Percentiles rank a stretch among this genome's conserved stretches.
Evolutionary conservation across 164 flowering plant species (phyloP).

Genomic region (Annona squamosa): DNA sequence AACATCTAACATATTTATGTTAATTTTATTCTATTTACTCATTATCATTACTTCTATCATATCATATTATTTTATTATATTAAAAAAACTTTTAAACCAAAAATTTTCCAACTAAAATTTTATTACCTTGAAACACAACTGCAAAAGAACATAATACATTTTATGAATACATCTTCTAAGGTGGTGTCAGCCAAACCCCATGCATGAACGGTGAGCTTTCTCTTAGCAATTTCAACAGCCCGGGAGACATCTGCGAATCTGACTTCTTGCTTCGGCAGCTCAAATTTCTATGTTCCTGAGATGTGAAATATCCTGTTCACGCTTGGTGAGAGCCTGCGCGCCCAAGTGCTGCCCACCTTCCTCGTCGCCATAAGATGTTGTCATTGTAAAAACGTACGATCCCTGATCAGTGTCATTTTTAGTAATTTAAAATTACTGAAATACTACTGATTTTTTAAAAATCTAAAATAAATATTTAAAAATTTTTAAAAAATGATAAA

Average conservation of each 20-base stretch:
- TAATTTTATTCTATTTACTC: too few species aligned
- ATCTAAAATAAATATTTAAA: too few species aligned
- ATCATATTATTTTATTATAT: too few species aligned
- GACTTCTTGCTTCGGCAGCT: slow-evolving; percentile 8
- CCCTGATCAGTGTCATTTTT: too few species aligned
- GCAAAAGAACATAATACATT: too few species aligned
- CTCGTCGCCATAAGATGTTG: slow-evolving; percentile 3
- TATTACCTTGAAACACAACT: too few species aligned
- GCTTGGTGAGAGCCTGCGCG: slow-evolving; percentile 4
- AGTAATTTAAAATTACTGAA: too few species aligned
- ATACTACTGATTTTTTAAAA: too few species aligned
- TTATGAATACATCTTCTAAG: slow-evolving; percentile 9
- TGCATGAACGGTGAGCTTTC: slow-evolving; percentile 1
- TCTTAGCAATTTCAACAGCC: slow-evolving; percentile 1
- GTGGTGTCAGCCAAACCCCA: slow-evolving; percentile 9
- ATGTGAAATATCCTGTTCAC: slow-evolving; percentile 2
- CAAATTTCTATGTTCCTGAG: slow-evolving; percentile 11
- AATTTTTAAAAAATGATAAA: too few species aligned
- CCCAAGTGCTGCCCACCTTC: background rate
- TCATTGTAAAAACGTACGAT: slow-evolving; percentile 11
- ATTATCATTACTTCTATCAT: too few species aligned
- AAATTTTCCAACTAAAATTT: too few species aligned
- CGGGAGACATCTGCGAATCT: slow-evolving; percentile 5
- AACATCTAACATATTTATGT: too few species aligned
- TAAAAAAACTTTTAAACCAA: background rate